Evolutionary conservation across 1,284 basidiomycete genomes (phyloP).

Genomic region (Boletus mariae): DNA sequence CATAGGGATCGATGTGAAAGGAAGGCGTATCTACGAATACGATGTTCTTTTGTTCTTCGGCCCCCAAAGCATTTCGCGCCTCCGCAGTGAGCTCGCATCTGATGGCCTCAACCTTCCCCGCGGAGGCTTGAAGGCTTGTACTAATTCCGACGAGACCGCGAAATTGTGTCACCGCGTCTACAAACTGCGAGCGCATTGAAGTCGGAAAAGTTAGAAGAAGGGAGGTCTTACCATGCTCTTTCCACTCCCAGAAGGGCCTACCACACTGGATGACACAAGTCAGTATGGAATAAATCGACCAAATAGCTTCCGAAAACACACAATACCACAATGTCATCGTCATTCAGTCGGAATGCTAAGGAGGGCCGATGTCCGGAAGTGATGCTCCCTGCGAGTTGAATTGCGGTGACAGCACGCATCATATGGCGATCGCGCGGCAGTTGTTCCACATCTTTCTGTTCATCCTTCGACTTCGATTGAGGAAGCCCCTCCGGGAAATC

Average conservation of each 20-base stretch:
- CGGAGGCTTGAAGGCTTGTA: conserved; percentile 3
- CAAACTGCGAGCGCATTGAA: conserved; percentile 9
- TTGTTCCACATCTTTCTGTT: too few relatives aligned
- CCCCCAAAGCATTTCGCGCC: neutral
- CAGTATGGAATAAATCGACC: neutral
- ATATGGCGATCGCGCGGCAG: too few relatives aligned
- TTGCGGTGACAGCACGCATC: too few relatives aligned
- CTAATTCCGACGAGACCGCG: neutral
- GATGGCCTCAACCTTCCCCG: conserved; percentile 2
- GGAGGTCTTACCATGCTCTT: conserved; percentile 16
- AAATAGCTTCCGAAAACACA: conserved; percentile 1
- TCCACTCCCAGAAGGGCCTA: conserved; percentile 20
- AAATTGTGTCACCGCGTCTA: conserved; percentile 6
- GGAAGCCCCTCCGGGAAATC: too few relatives aligned
- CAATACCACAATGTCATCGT: conserved; percentile 22
- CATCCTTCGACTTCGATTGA: too few relatives aligned
- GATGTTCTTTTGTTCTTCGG: conserved; percentile 1
- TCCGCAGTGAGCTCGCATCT: conserved; percentile 10
- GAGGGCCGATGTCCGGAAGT: too few relatives aligned
- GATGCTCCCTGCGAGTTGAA: too few relatives aligned
- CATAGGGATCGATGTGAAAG: neutral
- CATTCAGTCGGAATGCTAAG: conserved; percentile 3
- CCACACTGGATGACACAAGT: conserved; percentile 13
- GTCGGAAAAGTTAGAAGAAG: neutral
- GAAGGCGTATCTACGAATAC: conserved; percentile 24